phyloP scores from a whole-genome alignment of 2,329 filamentous ascomycete genomes.

The Aspergillus pseudoviridinutans region DNA sequence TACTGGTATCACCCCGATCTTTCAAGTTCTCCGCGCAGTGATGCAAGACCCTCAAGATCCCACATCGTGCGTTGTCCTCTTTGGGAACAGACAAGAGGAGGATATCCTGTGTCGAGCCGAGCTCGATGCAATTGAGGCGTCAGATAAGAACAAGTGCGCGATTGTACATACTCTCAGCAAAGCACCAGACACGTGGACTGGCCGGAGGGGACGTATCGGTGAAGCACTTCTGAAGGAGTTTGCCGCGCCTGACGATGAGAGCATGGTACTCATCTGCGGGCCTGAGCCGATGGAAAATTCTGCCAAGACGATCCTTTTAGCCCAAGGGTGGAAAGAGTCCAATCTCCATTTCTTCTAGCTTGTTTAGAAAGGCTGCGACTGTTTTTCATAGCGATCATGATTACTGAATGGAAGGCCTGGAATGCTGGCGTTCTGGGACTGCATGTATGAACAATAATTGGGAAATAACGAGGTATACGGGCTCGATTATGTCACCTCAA shows the following conservation, averaged over 20 bases:
- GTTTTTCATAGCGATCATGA: neutral
- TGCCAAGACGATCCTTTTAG: slow-evolving; percentile 53
- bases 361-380: neutral
- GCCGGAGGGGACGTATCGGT: slow-evolving; percentile 64
- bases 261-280: slow-evolving; percentile 73
- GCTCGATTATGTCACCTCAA: neutral
- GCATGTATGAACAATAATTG: neutral
- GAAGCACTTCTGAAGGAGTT: slow-evolving; percentile 59
- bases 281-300: slow-evolving; percentile 70
- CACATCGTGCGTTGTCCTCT: slow-evolving; percentile 68
- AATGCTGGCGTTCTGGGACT: neutral
- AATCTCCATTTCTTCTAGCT: slow-evolving; percentile 71
- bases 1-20: slow-evolving; percentile 89
- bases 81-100: slow-evolving; percentile 71
- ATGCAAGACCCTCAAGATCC: slow-evolving; percentile 60
- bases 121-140: slow-evolving; percentile 59
- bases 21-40: slow-evolving; percentile 73
- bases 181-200: slow-evolving; percentile 62
- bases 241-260: slow-evolving; percentile 44
- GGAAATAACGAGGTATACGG: neutral
- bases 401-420: neutral
- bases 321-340: slow-evolving; percentile 67
- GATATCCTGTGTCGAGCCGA: slow-evolving; percentile 80
- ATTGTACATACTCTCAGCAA: slow-evolving; percentile 68
- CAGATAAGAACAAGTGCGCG: slow-evolving; percentile 53